phyloP scores from a whole-genome alignment of 805 yeast genomes.

The Aciculoconidium aculeatum region DNA sequence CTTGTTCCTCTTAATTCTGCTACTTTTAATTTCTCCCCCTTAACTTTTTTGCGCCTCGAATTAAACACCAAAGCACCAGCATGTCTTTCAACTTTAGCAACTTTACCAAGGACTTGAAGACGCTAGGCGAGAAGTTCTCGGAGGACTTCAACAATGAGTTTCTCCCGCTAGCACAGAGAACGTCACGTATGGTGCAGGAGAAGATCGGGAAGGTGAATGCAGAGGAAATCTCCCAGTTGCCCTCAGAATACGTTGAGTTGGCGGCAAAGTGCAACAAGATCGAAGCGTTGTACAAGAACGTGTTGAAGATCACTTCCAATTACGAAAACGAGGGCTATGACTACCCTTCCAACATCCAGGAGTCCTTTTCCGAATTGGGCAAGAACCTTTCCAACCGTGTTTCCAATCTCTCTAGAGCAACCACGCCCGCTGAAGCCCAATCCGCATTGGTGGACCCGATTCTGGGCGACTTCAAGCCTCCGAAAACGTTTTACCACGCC shows the following conservation, averaged over 20 bases:
- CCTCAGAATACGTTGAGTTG: slow-evolving; percentile 64
- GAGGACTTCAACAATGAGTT: slow-evolving; percentile 50
- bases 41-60: background rate
- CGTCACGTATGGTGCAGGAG: slow-evolving; percentile 75
- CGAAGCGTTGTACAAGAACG: slow-evolving; percentile 37
- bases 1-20: background rate
- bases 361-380: slow-evolving; percentile 69
- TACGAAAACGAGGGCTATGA: slow-evolving; percentile 79
- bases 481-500: slow-evolving; percentile 81
- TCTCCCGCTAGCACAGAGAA: slow-evolving; percentile 69
- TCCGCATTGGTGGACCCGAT: slow-evolving; percentile 48
- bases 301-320: slow-evolving; percentile 38
- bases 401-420: slow-evolving; percentile 62
- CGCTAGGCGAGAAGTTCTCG: slow-evolving; percentile 39
- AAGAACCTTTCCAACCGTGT: slow-evolving; percentile 60
- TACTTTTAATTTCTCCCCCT: background rate
- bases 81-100: slow-evolving; percentile 41
- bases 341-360: slow-evolving; percentile 71
- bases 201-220: slow-evolving; percentile 60
- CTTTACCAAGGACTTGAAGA: slow-evolving; percentile 37
- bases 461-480: slow-evolving; percentile 46
- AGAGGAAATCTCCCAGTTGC: slow-evolving; percentile 72
- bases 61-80: too few species aligned
- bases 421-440: slow-evolving; percentile 79
- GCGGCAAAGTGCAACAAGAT: slow-evolving; percentile 35